Percentiles rank a stretch among this genome's conserved stretches.
Evolutionary conservation across 139 green algal genomes (phyloP).

Genomic region (Chlamydomonas sphaeroides): DNA sequence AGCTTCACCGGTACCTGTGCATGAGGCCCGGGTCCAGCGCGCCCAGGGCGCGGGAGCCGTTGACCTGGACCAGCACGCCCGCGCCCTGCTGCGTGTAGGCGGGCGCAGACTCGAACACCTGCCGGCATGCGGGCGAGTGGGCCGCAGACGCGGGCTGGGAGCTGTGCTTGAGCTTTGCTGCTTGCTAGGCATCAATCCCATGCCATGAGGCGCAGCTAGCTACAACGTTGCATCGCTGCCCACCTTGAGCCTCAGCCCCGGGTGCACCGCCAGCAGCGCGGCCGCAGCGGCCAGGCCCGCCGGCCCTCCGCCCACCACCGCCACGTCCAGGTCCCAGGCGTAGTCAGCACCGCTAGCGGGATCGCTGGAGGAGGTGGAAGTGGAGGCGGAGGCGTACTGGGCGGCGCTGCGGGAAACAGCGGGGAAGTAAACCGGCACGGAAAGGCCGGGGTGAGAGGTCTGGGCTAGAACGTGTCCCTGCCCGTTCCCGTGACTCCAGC

Average conservation of each 20-base stretch:
- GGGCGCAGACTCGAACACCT: constrained; percentile 4
- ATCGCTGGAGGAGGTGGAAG: too few relatives aligned
- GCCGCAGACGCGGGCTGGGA: too few relatives aligned
- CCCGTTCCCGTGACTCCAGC: too few relatives aligned
- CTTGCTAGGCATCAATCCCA: too few relatives aligned
- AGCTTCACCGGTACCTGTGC: not conserved
- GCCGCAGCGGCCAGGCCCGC: not conserved
- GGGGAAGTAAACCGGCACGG: too few relatives aligned
- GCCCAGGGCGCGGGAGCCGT: not conserved
- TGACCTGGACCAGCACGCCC: not conserved
- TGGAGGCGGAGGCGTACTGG: too few relatives aligned
- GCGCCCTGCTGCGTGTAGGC: not conserved
- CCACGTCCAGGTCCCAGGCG: not conserved
- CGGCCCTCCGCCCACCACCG: not conserved
- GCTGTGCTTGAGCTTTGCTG: too few relatives aligned
- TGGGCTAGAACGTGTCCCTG: too few relatives aligned
- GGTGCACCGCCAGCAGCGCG: not conserved
- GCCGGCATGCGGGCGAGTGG: not conserved
- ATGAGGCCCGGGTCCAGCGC: not conserved
- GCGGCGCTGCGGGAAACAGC: too few relatives aligned
- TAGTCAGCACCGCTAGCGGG: too few relatives aligned
- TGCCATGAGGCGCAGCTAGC: too few relatives aligned
- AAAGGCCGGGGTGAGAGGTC: too few relatives aligned
- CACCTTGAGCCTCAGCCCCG: not conserved
- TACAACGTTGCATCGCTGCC: not conserved